phyloP scores from a whole-genome alignment of 2,329 filamentous ascomycete species.

The Berkeleyomyces rouxiae region DNA sequence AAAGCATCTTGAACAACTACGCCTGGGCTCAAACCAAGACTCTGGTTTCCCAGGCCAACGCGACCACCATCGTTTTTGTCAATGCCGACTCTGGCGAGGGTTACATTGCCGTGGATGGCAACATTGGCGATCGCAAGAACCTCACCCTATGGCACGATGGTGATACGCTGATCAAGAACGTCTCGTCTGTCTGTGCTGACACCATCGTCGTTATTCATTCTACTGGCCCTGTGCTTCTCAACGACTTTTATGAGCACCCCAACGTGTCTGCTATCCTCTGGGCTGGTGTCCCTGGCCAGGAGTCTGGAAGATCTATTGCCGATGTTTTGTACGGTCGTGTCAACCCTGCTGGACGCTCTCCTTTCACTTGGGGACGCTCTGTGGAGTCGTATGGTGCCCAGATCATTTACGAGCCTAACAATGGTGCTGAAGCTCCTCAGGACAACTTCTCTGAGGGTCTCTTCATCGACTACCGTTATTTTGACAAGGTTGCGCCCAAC shows the following conservation, averaged over 20 bases:
- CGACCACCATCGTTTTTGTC: slow-evolving; percentile 70
- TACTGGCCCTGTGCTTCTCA: slow-evolving; percentile 60
- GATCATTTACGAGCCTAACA: slow-evolving; percentile 52
- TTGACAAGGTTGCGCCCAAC: slow-evolving; percentile 40
- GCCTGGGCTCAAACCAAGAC: slow-evolving; percentile 42
- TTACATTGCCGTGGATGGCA: slow-evolving; percentile 67
- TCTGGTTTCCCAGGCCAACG: slow-evolving; percentile 44
- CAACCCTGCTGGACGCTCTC: slow-evolving; percentile 60
- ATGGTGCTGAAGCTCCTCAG: slow-evolving; percentile 49
- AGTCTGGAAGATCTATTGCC: slow-evolving; percentile 62
- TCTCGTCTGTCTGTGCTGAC: slow-evolving; percentile 64
- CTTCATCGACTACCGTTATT: slow-evolving; percentile 72
- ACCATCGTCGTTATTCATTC: slow-evolving; percentile 87
- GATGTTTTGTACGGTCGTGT: slow-evolving; percentile 72
- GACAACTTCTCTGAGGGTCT: slow-evolving; percentile 59
- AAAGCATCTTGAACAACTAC: slow-evolving; percentile 52
- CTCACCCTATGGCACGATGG: slow-evolving; percentile 76
- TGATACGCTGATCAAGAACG: slow-evolving; percentile 65
- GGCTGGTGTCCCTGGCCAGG: slow-evolving; percentile 68
- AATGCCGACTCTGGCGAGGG: slow-evolving; percentile 79
- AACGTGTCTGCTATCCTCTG: slow-evolving; percentile 76
- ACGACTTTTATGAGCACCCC: slow-evolving; percentile 54
- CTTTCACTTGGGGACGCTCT: slow-evolving; percentile 63
- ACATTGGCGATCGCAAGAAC: slow-evolving; percentile 80
- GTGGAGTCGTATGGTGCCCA: slow-evolving; percentile 52